A percentile compares a stretch with the other conserved stretches of the same genome.
phyloP scores from a whole-genome alignment of 208 protist species.

The Vickermania ingenoplastis region DNA sequence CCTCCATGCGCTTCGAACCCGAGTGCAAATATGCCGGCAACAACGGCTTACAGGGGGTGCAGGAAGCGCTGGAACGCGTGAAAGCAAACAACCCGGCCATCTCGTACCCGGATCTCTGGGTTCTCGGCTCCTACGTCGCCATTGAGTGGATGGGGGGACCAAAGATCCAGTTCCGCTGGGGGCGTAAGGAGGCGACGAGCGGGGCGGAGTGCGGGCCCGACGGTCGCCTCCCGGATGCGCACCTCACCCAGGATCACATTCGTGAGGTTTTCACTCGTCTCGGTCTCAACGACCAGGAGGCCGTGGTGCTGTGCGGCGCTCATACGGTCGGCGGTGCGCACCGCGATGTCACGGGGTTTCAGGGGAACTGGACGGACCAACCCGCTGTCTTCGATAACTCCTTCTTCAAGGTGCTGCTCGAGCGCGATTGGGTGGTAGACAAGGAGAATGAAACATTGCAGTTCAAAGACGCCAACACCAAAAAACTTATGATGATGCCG shows the following conservation, averaged over 20 bases:
- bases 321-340: slow-evolving; percentile 90
- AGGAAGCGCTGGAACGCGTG: slow-evolving; percentile 77
- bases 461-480: slow-evolving; percentile 71
- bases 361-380: slow-evolving; percentile 88
- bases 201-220: slow-evolving; percentile 57
- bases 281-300: slow-evolving; percentile 90
- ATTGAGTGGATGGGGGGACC: slow-evolving; percentile 90
- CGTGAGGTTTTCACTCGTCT: slow-evolving; percentile 86
- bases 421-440: slow-evolving; percentile 78
- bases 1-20: slow-evolving; percentile 73
- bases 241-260: slow-evolving; percentile 63
- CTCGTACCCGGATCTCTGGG: slow-evolving; percentile 91
- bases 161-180: slow-evolving; percentile 70
- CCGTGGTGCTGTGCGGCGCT: slow-evolving; percentile 88
- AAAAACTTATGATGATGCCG: slow-evolving; percentile 91
- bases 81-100: slow-evolving; percentile 84
- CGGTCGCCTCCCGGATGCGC: slow-evolving; percentile 83
- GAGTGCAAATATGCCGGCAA: slow-evolving; percentile 79
- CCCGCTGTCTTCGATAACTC: slow-evolving; percentile 89
- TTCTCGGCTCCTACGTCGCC: slow-evolving; percentile 81
- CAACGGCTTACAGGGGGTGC: slow-evolving; percentile 71
- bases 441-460: slow-evolving; percentile 41
- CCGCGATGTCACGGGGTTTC: slow-evolving; percentile 66
- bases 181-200: slow-evolving; percentile 70
- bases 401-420: slow-evolving; percentile 80